Conservation (phyloP, 2,329 filamentous ascomycete genomes). For the Penicillium sp. region DNA sequence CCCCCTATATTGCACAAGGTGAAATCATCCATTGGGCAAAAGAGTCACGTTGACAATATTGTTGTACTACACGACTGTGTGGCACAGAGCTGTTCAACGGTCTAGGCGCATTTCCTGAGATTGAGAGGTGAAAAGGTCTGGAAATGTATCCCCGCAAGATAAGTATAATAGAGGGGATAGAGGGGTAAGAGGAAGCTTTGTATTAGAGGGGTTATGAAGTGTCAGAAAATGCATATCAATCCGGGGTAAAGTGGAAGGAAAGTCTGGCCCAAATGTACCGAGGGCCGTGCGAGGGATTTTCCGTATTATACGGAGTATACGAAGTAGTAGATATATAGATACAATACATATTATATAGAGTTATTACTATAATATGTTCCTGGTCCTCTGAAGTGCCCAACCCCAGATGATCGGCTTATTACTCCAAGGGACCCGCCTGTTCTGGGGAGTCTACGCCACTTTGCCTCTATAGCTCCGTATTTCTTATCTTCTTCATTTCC, state of each 20-base stretch:
- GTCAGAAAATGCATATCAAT: constrained; percentile 6
- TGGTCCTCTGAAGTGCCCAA: neutral
- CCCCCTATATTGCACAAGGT: neutral
- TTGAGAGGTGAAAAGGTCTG: too few relatives aligned
- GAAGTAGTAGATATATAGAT: neutral
- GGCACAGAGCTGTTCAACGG: neutral
- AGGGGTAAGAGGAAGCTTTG: neutral
- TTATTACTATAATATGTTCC: neutral
- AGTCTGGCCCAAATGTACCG: constrained; percentile 14
- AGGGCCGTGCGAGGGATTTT: constrained; percentile 14
- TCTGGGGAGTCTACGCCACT: neutral
- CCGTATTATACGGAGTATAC: too few relatives aligned
- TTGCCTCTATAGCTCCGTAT: neutral
- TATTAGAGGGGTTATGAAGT: neutral
- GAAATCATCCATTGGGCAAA: neutral
- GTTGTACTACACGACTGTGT: constrained; percentile 4
- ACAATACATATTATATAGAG: neutral
- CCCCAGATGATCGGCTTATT: constrained; percentile 14
- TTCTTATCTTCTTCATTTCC: neutral
- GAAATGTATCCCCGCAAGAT: too few relatives aligned
- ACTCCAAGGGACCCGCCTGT: constrained; percentile 11
- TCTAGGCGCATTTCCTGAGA: neutral
- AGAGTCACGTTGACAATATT: neutral
- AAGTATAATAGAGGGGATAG: too few relatives aligned
- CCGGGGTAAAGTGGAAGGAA: constrained; percentile 7